phyloP scores from a whole-genome alignment of 2,329 filamentous ascomycete species.

The Aspergillus oerlinghausenensis region DNA sequence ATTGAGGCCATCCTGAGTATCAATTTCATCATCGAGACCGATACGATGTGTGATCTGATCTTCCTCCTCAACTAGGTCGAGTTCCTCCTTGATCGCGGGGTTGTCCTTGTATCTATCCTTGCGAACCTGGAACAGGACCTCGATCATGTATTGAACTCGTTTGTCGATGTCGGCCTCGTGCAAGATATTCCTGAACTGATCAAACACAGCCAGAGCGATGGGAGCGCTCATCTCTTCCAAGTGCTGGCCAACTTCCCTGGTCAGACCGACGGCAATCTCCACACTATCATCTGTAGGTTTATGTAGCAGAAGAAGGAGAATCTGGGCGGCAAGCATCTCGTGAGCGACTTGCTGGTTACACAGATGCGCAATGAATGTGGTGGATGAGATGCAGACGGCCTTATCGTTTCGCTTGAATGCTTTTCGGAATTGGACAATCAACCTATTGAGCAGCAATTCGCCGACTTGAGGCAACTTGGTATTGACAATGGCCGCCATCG shows the following conservation, averaged over 20 bases:
- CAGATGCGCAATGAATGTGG: conserved; percentile 90
- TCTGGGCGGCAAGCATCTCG: conserved; percentile 89
- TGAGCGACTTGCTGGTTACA: conserved; percentile 95
- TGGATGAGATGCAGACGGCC: conserved; percentile 86
- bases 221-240: conserved; percentile 90
- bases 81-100: conserved; percentile 80
- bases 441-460: conserved; percentile 76
- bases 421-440: conserved; percentile 91
- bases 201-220: conserved; percentile 86
- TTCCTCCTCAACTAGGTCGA: conserved; percentile 94
- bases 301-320: conserved; percentile 83
- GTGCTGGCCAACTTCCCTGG: conserved; percentile 87
- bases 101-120: conserved; percentile 98
- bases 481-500: conserved; percentile 94
- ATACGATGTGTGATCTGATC: conserved; percentile 92
- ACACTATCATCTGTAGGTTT: conserved; percentile 97
- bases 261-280: conserved; percentile 92
- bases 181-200: conserved; percentile 90
- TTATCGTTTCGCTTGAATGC: conserved; percentile 96
- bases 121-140: conserved; percentile 92
- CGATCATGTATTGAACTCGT: conserved; percentile 98
- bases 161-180: conserved; percentile 98
- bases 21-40: conserved; percentile 75
- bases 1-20: conserved; percentile 82
- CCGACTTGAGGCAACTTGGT: conserved; percentile 94